Base-by-base conservation (phyloP, 1,284 basidiomycete genomes). In the Amylostereum areolatum region DNA sequence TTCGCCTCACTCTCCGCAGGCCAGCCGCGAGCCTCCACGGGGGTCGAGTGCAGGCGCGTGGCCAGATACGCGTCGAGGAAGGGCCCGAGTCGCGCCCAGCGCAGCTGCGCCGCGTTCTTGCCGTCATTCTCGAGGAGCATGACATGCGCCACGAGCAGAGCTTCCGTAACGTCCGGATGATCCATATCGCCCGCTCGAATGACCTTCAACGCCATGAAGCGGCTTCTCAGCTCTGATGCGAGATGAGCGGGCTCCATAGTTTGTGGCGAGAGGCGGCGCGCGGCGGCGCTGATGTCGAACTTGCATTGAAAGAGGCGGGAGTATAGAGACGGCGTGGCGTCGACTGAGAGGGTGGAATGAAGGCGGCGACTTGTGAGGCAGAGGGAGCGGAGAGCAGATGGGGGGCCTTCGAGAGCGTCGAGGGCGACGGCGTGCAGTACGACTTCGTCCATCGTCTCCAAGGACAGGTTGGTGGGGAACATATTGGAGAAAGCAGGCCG, bases 121-220 rank as follows among this genome's bases (percentile, higher is more conserved):
- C 73, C 75, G 48, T 83, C 61, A 66, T 78, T 71, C 64, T 81
- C 67, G 51, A 80, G 59, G 57, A 83, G 63, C 80, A 88, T 83
- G 45, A 79, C 60, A 57, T 81, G 84, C 27, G 81, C 68, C 3
- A 72, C 69, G 66, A 78, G 78, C 11, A 87, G 62, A 31, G 77
- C 78, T 32, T 72, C 67, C 0, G 61, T 64, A 6, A 79, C 57
- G 12, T 54, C 48, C 11, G 67, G 64, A 25, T 29, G 8, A 29
- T 43, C 25, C 10, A 29, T 11, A 5, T 28, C 25, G n/a, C 41
- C 27, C 24, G 4, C n/a, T 4, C 28, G 41, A 29, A 43, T 43
- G n/a, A 43, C n/a, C 12, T 39, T 39, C 27, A 39, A 39, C 7
- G 24, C n/a, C n/a, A 7, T 27, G 25, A 43, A 43, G 25, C 41